Percentiles rank a stretch among this genome's conserved stretches.
Conservation (phyloP, 176 grass and related monocot species). For the Chloris gayana region DNA sequence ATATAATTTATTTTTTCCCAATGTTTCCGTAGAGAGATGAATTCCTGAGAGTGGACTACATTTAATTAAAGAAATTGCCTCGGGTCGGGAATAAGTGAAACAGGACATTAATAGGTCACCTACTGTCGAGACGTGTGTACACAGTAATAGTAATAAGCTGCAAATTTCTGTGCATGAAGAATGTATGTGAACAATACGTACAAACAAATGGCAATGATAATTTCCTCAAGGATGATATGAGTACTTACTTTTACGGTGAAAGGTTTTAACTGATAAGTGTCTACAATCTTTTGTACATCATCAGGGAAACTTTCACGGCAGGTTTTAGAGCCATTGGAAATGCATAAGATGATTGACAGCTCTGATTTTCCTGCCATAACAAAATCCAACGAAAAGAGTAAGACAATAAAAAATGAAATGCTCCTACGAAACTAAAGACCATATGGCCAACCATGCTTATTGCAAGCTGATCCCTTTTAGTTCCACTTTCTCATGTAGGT, state of each 20-base stretch:
- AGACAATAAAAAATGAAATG: neutral
- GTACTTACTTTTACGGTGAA: slow-evolving; percentile 69
- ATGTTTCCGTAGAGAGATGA: neutral
- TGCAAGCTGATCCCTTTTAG: neutral
- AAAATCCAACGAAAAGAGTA: slow-evolving; percentile 29
- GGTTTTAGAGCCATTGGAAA: slow-evolving; percentile 56
- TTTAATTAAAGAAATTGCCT: neutral
- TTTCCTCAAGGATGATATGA: neutral
- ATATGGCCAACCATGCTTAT: neutral
- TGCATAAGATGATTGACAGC: slow-evolving; percentile 78
- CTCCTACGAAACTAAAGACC: neutral
- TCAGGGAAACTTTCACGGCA: slow-evolving; percentile 46
- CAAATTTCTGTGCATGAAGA: neutral
- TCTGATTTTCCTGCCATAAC: slow-evolving; percentile 64
- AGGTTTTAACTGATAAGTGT: slow-evolving; percentile 53
- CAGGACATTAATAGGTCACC: neutral
- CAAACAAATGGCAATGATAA: neutral
- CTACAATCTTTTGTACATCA: slow-evolving; percentile 65
- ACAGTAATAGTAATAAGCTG: neutral
- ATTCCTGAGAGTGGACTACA: neutral
- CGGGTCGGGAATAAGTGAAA: neutral
- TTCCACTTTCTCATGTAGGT: neutral
- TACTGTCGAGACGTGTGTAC: neutral
- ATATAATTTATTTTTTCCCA: no score
- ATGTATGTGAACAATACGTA: neutral